Conservation (phyloP, 2,329 filamentous ascomycete species). For the Botrytis galanthina region DNA sequence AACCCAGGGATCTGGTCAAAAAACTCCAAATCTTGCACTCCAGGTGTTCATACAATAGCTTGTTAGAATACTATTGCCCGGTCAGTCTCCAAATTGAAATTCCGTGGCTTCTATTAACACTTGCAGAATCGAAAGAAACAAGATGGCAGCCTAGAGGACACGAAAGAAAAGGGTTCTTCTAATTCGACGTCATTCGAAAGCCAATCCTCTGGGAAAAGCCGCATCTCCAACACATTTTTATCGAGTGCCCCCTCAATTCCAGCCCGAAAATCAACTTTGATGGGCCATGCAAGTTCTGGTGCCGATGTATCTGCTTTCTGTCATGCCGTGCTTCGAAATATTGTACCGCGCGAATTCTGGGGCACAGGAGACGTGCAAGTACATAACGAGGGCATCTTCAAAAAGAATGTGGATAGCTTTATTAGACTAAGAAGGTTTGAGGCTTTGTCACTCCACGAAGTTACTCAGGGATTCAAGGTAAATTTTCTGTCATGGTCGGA, state of each 20-base stretch:
- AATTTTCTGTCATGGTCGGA: slow-evolving; percentile 18
- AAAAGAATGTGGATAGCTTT: slow-evolving; percentile 73
- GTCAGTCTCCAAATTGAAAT: slow-evolving; percentile 28
- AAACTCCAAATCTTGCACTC: slow-evolving; percentile 69
- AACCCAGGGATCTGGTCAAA: slow-evolving; percentile 56
- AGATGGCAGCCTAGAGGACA: background rate
- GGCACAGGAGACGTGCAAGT: slow-evolving; percentile 53
- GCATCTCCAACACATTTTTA: slow-evolving; percentile 14
- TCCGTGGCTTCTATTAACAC: slow-evolving; percentile 16
- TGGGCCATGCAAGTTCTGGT: slow-evolving; percentile 64
- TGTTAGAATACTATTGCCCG: slow-evolving; percentile 82
- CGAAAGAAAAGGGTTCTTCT: slow-evolving; percentile 27
- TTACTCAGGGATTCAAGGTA: slow-evolving; percentile 74
- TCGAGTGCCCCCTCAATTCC: slow-evolving; percentile 37
- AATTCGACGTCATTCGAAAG: slow-evolving; percentile 31
- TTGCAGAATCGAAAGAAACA: slow-evolving; percentile 21
- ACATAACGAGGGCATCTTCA: slow-evolving; percentile 61
- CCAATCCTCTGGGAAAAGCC: slow-evolving; percentile 23
- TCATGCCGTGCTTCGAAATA: slow-evolving; percentile 66
- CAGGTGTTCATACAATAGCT: slow-evolving; percentile 74
- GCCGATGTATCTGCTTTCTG: slow-evolving; percentile 82
- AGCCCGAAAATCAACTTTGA: slow-evolving; percentile 44
- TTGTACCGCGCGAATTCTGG: slow-evolving; percentile 77
- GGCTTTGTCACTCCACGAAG: slow-evolving; percentile 72
- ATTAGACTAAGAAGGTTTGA: slow-evolving; percentile 78